Conservation (phyloP, 2,329 filamentous ascomycete genomes). For the Parastagonospora nodorum region DNA sequence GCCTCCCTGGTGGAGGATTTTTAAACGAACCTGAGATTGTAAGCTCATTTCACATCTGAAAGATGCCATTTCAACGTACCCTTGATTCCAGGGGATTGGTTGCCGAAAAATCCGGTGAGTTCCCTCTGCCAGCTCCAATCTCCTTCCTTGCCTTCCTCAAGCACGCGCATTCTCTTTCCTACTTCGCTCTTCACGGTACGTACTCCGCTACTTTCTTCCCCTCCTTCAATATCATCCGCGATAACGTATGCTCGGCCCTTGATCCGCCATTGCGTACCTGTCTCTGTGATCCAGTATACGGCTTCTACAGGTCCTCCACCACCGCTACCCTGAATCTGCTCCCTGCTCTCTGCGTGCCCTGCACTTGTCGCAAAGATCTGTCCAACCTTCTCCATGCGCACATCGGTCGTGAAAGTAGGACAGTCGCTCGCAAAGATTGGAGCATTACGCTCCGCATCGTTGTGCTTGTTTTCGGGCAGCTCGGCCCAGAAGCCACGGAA, state of each 20-base stretch:
- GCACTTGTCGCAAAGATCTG: slow-evolving; percentile 66
- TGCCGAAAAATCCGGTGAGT: slow-evolving; percentile 87
- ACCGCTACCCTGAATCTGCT: slow-evolving; percentile 57
- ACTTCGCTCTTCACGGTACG: slow-evolving; percentile 66
- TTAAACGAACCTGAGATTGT: slow-evolving; percentile 62
- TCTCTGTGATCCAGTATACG: slow-evolving; percentile 76
- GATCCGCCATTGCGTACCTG: slow-evolving; percentile 82
- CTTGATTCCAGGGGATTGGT: slow-evolving; percentile 80
- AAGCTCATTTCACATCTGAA: not conserved
- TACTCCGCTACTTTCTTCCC: slow-evolving; percentile 59
- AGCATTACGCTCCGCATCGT: slow-evolving; percentile 74
- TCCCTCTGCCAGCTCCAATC: slow-evolving; percentile 81
- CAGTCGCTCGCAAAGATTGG: slow-evolving; percentile 74
- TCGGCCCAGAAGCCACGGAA: slow-evolving; percentile 83
- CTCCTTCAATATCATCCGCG: slow-evolving; percentile 67
- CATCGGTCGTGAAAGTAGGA: slow-evolving; percentile 84
- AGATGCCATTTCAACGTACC: slow-evolving; percentile 48
- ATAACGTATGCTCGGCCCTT: slow-evolving; percentile 78
- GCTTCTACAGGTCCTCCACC: slow-evolving; percentile 78
- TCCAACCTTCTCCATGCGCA: slow-evolving; percentile 79
- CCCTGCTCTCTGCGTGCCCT: slow-evolving; percentile 52
- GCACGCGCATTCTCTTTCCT: slow-evolving; percentile 65
- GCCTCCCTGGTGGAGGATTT: slow-evolving; percentile 59
- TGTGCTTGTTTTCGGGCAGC: slow-evolving; percentile 73
- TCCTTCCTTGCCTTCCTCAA: slow-evolving; percentile 49